phyloP scores from a whole-genome alignment of 495 filamentous ascomycete genomes.

The Cryomyces antarcticus region DNA sequence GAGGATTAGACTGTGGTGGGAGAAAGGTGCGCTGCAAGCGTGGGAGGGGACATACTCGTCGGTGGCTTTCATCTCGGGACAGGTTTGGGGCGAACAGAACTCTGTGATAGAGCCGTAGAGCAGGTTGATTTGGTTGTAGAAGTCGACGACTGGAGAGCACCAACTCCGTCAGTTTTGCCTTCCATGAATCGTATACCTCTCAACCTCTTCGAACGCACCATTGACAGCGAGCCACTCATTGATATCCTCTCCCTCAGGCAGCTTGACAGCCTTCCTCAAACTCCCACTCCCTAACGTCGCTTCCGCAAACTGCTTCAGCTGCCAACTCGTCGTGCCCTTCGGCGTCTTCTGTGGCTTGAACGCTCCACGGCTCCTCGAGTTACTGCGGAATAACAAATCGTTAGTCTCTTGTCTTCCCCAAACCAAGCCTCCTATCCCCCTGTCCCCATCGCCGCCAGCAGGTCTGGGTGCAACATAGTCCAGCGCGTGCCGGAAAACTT shows the following conservation, averaged over 20 bases:
- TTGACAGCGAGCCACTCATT: constrained; percentile 98
- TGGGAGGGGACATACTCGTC: constrained; percentile 51
- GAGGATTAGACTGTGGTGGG: not conserved
- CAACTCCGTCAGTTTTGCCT: not conserved
- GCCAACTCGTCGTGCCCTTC: constrained; percentile 85
- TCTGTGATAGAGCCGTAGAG: constrained; percentile 97
- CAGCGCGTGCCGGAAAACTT: no score
- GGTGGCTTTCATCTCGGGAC: constrained; percentile 98
- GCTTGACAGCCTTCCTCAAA: constrained; percentile 83
- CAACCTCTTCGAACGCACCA: constrained; percentile 25
- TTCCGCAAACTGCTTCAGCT: constrained; percentile 92
- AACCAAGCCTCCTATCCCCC: no score
- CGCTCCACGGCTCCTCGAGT: constrained; percentile 49
- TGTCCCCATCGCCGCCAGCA: no score
- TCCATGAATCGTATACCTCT: not conserved
- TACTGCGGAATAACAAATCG: constrained; percentile 32
- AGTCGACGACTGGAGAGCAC: constrained; percentile 62
- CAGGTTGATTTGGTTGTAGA: constrained; percentile 99
- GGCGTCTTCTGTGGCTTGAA: constrained; percentile 78
- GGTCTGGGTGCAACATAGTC: no score
- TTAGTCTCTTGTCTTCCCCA: no score
- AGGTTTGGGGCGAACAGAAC: constrained; percentile 91
- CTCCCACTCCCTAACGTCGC: constrained; percentile 90
- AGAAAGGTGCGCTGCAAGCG: not conserved
- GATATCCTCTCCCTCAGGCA: constrained; percentile 90